Evolutionary conservation across 805 yeast species (phyloP).

Genomic region (Blastobotrys americana): DNA sequence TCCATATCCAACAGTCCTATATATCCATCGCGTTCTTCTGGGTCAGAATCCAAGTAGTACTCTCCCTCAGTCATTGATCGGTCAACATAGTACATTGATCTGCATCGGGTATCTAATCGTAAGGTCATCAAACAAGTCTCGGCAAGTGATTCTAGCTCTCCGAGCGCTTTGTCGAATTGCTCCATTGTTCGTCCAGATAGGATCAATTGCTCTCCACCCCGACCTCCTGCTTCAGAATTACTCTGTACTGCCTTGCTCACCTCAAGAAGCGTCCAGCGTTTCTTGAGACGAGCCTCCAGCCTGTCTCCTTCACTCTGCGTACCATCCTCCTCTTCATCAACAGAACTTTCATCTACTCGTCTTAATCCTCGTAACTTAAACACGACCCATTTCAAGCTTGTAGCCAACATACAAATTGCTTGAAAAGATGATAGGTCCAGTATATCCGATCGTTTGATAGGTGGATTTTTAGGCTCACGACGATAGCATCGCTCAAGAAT

Average conservation of each 20-base stretch:
- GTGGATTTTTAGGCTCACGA: not conserved
- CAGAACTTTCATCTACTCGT: constrained; percentile 28
- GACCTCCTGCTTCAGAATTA: constrained; percentile 4
- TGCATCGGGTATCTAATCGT: constrained; percentile 50
- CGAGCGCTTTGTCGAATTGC: constrained; percentile 26
- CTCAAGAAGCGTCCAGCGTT: constrained; percentile 30
- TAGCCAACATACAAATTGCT: constrained; percentile 45
- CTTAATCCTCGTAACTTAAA: constrained; percentile 54
- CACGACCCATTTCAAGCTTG: constrained; percentile 50
- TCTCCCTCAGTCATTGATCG: constrained; percentile 42
- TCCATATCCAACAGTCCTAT: constrained; percentile 47
- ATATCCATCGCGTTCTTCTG: constrained; percentile 53
- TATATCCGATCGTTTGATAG: constrained; percentile 42
- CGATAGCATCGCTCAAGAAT: constrained; percentile 9
- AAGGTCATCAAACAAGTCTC: constrained; percentile 36
- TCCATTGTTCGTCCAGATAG: constrained; percentile 21
- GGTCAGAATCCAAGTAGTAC: constrained; percentile 46
- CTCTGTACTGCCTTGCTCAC: constrained; percentile 11
- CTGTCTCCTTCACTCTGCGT: constrained; percentile 7
- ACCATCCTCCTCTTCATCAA: constrained; percentile 6
- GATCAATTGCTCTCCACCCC: constrained; percentile 15
- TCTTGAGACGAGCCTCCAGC: constrained; percentile 19
- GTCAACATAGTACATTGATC: constrained; percentile 46
- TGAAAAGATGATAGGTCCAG: constrained; percentile 48
- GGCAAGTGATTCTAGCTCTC: constrained; percentile 22